Conservation (phyloP, 768 basidiomycete species). For the Chiua virens region DNA sequence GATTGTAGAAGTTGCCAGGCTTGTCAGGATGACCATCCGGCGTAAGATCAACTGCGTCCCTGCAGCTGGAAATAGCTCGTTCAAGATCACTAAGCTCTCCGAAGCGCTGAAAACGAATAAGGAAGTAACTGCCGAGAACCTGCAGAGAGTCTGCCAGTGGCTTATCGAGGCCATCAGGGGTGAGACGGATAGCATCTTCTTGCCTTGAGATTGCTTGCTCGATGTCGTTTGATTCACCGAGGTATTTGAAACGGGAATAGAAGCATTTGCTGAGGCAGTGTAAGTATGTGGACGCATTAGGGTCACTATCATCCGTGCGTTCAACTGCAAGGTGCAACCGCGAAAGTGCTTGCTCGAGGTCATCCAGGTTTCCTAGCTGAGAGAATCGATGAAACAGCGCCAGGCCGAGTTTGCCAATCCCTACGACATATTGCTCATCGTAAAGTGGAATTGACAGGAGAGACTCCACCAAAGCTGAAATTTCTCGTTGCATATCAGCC, state of each 20-base stretch:
- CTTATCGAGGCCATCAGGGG: not conserved
- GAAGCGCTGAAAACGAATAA: not conserved
- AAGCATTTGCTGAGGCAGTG: not conserved
- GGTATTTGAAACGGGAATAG: not conserved
- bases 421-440: not conserved
- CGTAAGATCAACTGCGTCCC: too few species aligned
- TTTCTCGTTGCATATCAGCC: conserved; percentile 3
- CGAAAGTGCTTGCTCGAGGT: conserved; percentile 3
- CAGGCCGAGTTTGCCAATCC: not conserved
- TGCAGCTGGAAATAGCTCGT: too few species aligned
- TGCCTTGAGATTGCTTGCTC: conserved; percentile 1
- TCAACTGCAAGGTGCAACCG: not conserved
- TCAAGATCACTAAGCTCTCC: not conserved
- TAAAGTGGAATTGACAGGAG: not conserved
- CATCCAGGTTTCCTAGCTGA: not conserved
- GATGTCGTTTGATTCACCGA: not conserved
- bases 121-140: not conserved
- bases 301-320: not conserved
- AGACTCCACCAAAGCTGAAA: not conserved
- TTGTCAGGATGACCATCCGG: too few species aligned
- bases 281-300: not conserved
- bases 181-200: not conserved
- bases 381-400: not conserved
- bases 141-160: not conserved
- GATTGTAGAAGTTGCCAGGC: not conserved